Evolutionary conservation across 305 asterid species (phyloP), one percentile per base, ranked within the genome.

Genomic region (Petunia hybrid): DNA sequence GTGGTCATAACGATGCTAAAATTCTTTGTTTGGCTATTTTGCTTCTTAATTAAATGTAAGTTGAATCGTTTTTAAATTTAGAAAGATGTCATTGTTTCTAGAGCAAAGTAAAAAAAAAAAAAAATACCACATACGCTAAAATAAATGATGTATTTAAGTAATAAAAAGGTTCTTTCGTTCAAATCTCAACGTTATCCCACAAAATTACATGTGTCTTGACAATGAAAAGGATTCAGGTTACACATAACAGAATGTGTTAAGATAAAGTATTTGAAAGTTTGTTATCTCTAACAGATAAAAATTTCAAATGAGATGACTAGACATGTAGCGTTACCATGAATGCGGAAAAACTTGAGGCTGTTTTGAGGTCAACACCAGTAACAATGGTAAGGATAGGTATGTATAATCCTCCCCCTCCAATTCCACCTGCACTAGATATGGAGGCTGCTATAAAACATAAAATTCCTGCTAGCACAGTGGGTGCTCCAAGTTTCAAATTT

Each of bases 401-500:
- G 92, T 84, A 93, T 59, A 93, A 57, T 4, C 92, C 94, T 5
- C 95, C 96, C 10, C 95, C 97, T 13, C 97, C 94, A 1, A 93
- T 83, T 22, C 97, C 97, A 0, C 92, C 94, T 8, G 93, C 92
- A 81, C 94, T 87, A 57, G 95, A 91, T 31, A 93, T 84, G 1
- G 88, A 85, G 6, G 97, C 91, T 10, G 97, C 94, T 0, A 82
- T 5, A 80, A 89, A 91, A 56, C 90, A 85, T 1, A 91, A 65
- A 14, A 46, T 13, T 41, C 91, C 92, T 16, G 92, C 85, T 5
- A 89, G 6, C 39, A 85, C 12, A 14, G 77, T 46, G 2, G 87
- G 85, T 14, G 80, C 5, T 5, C 63, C 70, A 5, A 79, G 64
- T 46, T 56, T 85, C 45, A 82, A 61, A 57, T 84, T 56, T 46